These are phyloP conservation scores for Phragmites australis DNA, from an alignment of 176 grass and related monocot species.

Conservation along the genomic window DNA sequence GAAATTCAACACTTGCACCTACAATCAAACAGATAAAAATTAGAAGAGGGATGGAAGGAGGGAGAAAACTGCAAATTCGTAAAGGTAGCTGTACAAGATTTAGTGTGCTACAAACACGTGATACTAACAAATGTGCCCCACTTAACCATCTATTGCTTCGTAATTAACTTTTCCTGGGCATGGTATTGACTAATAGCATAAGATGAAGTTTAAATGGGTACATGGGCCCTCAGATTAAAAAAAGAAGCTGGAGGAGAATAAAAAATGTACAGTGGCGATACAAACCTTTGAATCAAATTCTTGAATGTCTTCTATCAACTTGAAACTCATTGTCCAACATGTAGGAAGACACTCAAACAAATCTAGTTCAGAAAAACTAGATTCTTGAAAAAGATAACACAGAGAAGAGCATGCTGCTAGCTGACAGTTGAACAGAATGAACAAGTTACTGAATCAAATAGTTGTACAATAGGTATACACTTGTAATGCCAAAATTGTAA, in stretches of 20 bases:
- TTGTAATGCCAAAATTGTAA: slow-evolving; percentile 23
- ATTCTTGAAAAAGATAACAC: slow-evolving; percentile 98
- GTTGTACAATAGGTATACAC: not conserved
- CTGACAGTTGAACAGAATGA: slow-evolving; percentile 60
- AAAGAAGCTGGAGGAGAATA: slow-evolving; percentile 26
- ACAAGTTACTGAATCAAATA: slow-evolving; percentile 46
- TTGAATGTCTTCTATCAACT: slow-evolving; percentile 88
- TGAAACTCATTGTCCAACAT: slow-evolving; percentile 97
- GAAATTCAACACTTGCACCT: slow-evolving; percentile 99
- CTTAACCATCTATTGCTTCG: not conserved
- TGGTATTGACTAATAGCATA: slow-evolving; percentile 16
- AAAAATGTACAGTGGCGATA: slow-evolving; percentile 25
- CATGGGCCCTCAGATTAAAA: not conserved
- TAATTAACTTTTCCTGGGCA: slow-evolving; percentile 18
- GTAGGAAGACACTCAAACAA: slow-evolving; percentile 88
- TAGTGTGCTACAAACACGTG: not conserved
- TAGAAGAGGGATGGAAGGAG: not conserved
- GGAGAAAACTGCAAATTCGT: not conserved
- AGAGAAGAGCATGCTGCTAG: slow-evolving; percentile 92
- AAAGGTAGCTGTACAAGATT: not conserved
- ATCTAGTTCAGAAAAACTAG: slow-evolving; percentile 90
- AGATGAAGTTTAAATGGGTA: slow-evolving; percentile 20
- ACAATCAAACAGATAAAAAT: slow-evolving; percentile 31
- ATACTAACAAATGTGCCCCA: not conserved
- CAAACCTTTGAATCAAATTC: slow-evolving; percentile 99